Conservation (phyloP, 1,284 basidiomycete genomes). For the Pterulicium gracile region DNA sequence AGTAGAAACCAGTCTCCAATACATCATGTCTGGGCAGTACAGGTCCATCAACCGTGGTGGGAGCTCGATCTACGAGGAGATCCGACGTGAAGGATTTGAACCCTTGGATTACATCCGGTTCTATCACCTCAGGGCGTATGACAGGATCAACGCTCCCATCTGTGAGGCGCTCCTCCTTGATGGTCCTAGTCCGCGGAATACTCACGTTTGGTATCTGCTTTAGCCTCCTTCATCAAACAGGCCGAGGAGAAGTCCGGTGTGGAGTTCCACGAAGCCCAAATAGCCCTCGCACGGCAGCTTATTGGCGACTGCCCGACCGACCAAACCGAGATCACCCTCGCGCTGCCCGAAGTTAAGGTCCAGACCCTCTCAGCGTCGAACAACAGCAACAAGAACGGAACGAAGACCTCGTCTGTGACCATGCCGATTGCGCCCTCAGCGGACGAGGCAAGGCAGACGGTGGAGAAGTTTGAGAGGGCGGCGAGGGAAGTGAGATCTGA, state of each 20-base stretch:
- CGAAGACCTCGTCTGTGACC: conserved; percentile 40
- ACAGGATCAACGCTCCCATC: conserved; percentile 79
- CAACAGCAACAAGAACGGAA: conserved; percentile 38
- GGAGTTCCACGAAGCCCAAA: conserved; percentile 76
- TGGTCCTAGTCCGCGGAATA: too few species aligned
- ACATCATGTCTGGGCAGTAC: conserved; percentile 77
- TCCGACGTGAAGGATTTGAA: conserved; percentile 71
- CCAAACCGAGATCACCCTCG: not conserved
- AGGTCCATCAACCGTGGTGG: conserved; percentile 84
- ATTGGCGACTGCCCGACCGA: conserved; percentile 32
- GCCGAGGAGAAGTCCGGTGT: conserved; percentile 73
- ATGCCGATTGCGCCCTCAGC: conserved; percentile 56
- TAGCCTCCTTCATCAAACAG: conserved; percentile 47
- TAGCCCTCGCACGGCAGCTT: conserved; percentile 80
- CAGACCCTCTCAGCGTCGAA: conserved; percentile 20
- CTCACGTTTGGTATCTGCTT: not conserved
- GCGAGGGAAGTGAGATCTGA: conserved; percentile 44
- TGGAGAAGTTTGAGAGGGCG: conserved; percentile 57
- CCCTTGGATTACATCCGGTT: conserved; percentile 80
- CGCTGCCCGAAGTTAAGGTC: conserved; percentile 14
- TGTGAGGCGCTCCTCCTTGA: too few species aligned
- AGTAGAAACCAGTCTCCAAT: conserved; percentile 57
- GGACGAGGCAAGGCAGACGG: conserved; percentile 52
- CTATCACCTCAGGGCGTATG: conserved; percentile 85
- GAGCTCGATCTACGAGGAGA: conserved; percentile 74